Conservation (phyloP, 2,329 filamentous ascomycete genomes). For the Colletotrichum magnum region DNA sequence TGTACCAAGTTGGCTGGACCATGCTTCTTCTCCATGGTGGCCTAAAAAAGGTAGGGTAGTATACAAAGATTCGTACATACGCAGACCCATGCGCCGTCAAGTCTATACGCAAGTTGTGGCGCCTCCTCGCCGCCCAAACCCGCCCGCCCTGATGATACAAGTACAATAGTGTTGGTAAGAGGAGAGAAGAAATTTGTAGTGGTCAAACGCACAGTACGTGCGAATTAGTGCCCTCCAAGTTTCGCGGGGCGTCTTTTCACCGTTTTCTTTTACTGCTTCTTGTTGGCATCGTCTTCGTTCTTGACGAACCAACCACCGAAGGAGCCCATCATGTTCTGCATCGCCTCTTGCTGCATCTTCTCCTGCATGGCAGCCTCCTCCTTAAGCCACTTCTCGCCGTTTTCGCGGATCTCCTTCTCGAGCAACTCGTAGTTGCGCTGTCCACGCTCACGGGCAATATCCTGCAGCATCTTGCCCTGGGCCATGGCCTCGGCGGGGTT, state of each 20-base stretch:
- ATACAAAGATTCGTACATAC: conserved; percentile 41
- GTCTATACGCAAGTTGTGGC: conserved; percentile 41
- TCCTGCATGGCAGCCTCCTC: conserved; percentile 92
- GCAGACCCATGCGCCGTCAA: conserved; percentile 37
- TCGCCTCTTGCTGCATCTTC: conserved; percentile 89
- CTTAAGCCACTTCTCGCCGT: conserved; percentile 95
- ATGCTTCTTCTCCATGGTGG: conserved; percentile 15
- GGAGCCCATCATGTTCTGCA: conserved; percentile 91
- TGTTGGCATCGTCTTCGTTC: conserved; percentile 33
- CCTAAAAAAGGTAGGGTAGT: conserved; percentile 37
- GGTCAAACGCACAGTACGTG: conserved; percentile 23
- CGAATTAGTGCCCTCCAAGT: conserved; percentile 19
- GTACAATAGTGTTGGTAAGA: conserved; percentile 37
- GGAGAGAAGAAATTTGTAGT: conserved; percentile 29
- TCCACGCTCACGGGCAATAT: conserved; percentile 92
- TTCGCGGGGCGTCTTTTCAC: neutral
- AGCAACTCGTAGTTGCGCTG: conserved; percentile 90
- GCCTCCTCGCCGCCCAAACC: conserved; percentile 32
- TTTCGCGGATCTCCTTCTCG: conserved; percentile 91
- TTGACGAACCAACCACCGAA: conserved; percentile 71
- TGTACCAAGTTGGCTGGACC: conserved; percentile 15
- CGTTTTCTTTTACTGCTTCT: conserved; percentile 37
- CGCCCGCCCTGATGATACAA: conserved; percentile 37
- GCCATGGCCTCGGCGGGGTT: conserved; percentile 82
- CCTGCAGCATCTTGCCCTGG: conserved; percentile 97